Evolutionary conservation across 371 early-diverging fungal genomes (phyloP), one percentile per base, ranked within the genome.

Genomic region (Funneliformis caledonium): DNA sequence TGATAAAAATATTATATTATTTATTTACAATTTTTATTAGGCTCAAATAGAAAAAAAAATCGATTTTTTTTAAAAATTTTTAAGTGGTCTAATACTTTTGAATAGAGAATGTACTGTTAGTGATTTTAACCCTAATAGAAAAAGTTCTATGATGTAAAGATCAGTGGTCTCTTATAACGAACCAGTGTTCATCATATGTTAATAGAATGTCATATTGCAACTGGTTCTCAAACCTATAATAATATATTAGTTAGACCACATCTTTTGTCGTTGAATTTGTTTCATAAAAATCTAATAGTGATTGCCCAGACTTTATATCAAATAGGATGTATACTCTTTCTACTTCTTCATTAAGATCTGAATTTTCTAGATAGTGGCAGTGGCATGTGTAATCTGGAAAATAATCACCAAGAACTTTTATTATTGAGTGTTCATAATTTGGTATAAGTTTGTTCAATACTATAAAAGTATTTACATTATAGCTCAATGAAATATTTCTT

Each of bases 161-260:
- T 47, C 10, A 48, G 72, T 52, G 22, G 16, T 26, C 72, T 22
- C 72, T 67, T 8, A 2, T 67, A 67, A 72, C 56, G 45, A 72
- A 72, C 72, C 72, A 72, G 33, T 72, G 72, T 9, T 72, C n/a
- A 22, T 72, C 72, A 14, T 72, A 72, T 22, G 72, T 72, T n/a
- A 48, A 50, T 50, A 72, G 16, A 72, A 72, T 47, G 4, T 8
- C 48, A 37, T 50, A 72, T 47, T 72, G 72, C 48, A 72, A 47
- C 48, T 72, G 50, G 19, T 42, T 47, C 19, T 26, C 52, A 11
- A n/a, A 47, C 48, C 6, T 72, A 47, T 68, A 68, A 31, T 68
- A 37, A 31, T 68, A 68, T 3, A 68, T 68, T 43, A 11, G 68
- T 68, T 68, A 31, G 2, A 68, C 68, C 14, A 68, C 43, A 37